Evolutionary conservation across 495 filamentous ascomycete genomes (phyloP), one percentile per base, ranked within the genome.

Genomic region (Aspergillus campestris): DNA sequence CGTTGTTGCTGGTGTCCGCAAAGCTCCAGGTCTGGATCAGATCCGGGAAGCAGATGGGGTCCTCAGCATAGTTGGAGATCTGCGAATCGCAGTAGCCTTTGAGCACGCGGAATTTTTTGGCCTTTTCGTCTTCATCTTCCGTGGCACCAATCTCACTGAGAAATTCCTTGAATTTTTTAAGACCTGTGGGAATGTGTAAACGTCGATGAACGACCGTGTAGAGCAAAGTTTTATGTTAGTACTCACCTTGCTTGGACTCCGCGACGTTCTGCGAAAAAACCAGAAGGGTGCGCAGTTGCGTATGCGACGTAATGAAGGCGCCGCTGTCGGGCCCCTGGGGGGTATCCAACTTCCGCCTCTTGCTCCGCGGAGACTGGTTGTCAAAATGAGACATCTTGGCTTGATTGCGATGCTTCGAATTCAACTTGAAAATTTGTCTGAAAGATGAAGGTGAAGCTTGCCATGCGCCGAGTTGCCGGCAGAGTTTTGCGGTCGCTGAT

Each of bases 11-110:
- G 60, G 81, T 78, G 37, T 75, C 74, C 4, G 82, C 87, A 57
- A 82, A 84, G 44, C 74, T 77, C 89, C 89, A 96, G 10, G 77
- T 81, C 52, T 86, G 80, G 56, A 89, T 82, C 36, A 96, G 58
- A 44, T 89, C 83, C 1, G 78, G 67, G 15, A 94, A 75, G 53
- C 81, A 87, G 18, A 75, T 62, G 2, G 73, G 63, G 12, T 73
- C 74, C 12, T 75, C 72, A 31, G 77, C 77, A n/a, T 72, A 65
- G 45, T 62, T 59, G 7, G 79, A 76, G 48, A 74, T 79, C 53
- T 86, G 78, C 42, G 76, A 74, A 36, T 86, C 76, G 40, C 91
- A 78, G 60, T 83, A 94, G 34, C 82, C 79, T 52, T 78, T 76
- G 34, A 96, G 71, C 33, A 94, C 80, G 36, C 58, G 61, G 50